Evolutionary conservation across 192 early-diverging fungal genomes (phyloP), one percentile per base, ranked within the genome.

Genomic region (Backusella australiensis): DNA sequence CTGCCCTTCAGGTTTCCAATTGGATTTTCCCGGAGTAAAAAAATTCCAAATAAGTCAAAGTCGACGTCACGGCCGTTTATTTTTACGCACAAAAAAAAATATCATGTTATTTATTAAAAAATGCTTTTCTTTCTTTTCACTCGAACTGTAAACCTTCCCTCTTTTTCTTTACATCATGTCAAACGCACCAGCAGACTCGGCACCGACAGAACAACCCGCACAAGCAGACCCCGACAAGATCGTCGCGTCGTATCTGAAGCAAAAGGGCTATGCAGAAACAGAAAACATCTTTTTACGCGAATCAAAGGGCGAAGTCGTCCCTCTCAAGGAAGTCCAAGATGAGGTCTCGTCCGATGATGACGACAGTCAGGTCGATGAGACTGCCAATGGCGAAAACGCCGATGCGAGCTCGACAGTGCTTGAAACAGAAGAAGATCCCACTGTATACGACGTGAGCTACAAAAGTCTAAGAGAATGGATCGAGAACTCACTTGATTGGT

Each of bases 401-500:
- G 38, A 70, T 9, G 14, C 39, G 34, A 39, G 29, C 6, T 77
- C 79, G 23, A 77, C 80, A 12, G 80, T 79, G 36, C n/a, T 36
- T 34, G 73, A 74, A 67, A 26, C 76, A 23, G 56, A 76, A 77
- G 85, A 84, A 14, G 94, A 96, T 78, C 93, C 95, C 4, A 91
- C 93, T 74, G 91, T 91, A 12, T 97, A 97, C 75, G 90, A 92
- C 56, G 80, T 89, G 56, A 91, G 90, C 70, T 98, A 98, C 84
- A 86, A 83, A 21, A 86, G 86, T 75, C 84, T 99, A 69, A 82
- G 93, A 56, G 86, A 89, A 44, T 98, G 95, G 95, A 92, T 98
- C 52, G 95, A 98, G 68, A 93, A 93, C 73, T 98, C 96, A 6
- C 86, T 99, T 59, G 98, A 98, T 77, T 89, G 91, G 75, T 99